Conservation (phyloP, 75 land plant genomes). For the Cupressus sempervirens region DNA sequence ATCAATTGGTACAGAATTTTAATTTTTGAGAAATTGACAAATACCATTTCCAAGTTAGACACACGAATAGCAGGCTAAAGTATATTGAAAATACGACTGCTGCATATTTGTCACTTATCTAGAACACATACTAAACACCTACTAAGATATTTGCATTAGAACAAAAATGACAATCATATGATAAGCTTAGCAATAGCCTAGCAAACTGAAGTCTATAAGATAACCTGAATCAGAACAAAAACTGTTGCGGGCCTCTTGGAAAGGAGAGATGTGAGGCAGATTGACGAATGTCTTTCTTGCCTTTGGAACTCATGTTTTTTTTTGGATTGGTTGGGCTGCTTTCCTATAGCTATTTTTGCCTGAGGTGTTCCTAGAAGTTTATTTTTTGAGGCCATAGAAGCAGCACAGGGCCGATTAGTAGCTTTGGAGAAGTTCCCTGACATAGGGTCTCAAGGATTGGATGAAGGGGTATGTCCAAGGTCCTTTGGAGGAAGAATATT, state of each 20-base stretch:
- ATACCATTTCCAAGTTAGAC: too few species aligned
- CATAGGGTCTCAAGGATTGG: not conserved
- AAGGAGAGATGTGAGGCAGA: not conserved
- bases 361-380: not conserved
- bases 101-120: not conserved
- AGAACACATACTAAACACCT: not conserved
- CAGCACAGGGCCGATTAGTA: not conserved
- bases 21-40: not conserved
- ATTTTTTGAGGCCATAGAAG: not conserved
- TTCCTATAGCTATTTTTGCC: not conserved
- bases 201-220: not conserved
- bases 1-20: not conserved
- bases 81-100: not conserved
- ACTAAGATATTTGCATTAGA: not conserved
- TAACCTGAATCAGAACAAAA: not conserved
- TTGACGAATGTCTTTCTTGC: not conserved
- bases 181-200: not conserved
- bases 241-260: not conserved
- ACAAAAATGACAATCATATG: not conserved
- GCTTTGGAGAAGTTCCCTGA: not conserved
- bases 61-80: not conserved
- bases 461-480: too few species aligned
- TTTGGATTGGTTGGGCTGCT: not conserved
- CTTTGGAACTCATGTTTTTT: not conserved
- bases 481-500: not conserved